Conservation (phyloP, 108 stramenopile genomes). For the Skeletonema menzelii region DNA sequence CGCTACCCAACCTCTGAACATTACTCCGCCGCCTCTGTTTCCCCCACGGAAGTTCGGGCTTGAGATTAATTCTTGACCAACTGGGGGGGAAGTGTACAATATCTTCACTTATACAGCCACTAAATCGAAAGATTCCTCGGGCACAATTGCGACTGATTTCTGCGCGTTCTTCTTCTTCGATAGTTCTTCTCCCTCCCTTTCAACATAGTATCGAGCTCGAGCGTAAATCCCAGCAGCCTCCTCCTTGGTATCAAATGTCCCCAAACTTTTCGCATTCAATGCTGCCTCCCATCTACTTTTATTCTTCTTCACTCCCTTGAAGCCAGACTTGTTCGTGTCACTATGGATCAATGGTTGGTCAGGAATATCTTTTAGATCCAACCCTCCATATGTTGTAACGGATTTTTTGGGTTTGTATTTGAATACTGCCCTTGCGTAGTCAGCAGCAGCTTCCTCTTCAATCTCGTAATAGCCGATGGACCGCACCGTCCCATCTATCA, state of each 20-base stretch:
- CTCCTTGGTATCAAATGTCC: constrained; percentile 2
- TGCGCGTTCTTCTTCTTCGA: not conserved
- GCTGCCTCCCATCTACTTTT: constrained; percentile 1
- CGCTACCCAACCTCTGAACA: no score
- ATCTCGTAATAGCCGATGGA: not conserved
- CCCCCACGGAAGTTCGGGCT: no score
- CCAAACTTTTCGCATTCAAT: not conserved
- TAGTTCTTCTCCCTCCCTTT: not conserved
- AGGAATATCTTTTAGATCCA: not conserved
- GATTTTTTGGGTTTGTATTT: not conserved
- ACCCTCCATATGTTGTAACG: not conserved
- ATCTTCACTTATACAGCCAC: not conserved
- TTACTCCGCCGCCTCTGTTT: no score
- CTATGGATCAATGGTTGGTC: not conserved
- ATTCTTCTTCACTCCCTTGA: not conserved
- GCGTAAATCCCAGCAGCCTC: constrained; percentile 3
- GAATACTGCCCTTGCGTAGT: not conserved
- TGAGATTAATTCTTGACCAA: no score
- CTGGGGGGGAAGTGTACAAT: no score
- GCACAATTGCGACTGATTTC: not conserved
- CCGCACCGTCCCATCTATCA: not conserved
- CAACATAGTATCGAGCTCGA: not conserved
- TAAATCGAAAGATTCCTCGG: not conserved
- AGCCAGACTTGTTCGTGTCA: not conserved
- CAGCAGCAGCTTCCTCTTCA: not conserved